Base-by-base conservation (phyloP, 208 protist species). In the Trypanosoma boissoni region DNA sequence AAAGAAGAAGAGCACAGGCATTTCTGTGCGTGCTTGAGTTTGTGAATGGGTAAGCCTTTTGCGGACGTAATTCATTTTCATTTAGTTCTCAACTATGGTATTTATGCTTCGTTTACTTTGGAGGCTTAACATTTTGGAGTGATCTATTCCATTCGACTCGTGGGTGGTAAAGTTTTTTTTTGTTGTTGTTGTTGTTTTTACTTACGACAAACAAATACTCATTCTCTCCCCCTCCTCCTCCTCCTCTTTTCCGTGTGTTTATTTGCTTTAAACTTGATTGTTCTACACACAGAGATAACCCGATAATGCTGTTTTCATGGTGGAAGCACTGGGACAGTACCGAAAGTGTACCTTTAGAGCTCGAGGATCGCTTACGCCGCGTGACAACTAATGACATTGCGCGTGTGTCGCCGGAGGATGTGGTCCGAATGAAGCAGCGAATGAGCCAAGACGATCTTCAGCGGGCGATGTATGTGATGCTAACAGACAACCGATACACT, bases 401-500 rank as follows among this genome's bases (percentile, higher is more conserved):
- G 36, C 29, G 10, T 10, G 78, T 91, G 28, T 86, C 83, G 20
- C 41, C 53, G 3, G 71, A 65, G 1, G 88, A 89, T 60, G 67
- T 94, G 31, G 18, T 72, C 26, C 65, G 64, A 0, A 36, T 91
- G 6, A 68, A 71, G 24, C 50, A 37, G 3, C 54, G 26, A 2
- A 37, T 92, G 21, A 74, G 61, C 0, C 37, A 41, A n/a, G 74
- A 74, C 7, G 58, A 83, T 36, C 52, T 92, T 9, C 54, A 58
- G 6, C 31, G 61, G 27, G 80, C 85, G 18, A 74, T 84, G 46
- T 53, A 53, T 20, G 48, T 86, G 14, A 50, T 95, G 56, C 59
- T 92, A 2, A 72, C 86, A 24, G 68, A 83, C 9, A 90, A 95
- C 53, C 67, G 77, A 20, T 89, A 89, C 62, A 56, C 42, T 0